A percentile compares a stretch with the other conserved stretches of the same genome.
Conservation (phyloP, 1,284 basidiomycete genomes). For the Puccinia novopanici region DNA sequence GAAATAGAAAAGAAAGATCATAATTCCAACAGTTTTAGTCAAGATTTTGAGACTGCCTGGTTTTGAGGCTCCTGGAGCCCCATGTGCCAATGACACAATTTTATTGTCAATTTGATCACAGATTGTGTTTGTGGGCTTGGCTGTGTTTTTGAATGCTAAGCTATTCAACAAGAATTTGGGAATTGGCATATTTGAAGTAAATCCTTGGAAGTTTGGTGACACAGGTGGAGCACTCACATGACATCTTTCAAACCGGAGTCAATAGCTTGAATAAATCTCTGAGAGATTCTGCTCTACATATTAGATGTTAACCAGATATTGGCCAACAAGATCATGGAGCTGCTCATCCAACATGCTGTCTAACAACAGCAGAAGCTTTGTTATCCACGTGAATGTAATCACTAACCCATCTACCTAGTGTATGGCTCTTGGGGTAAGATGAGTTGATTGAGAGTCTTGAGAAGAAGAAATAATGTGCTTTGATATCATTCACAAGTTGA, state of each 20-base stretch:
- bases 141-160: slow-evolving; percentile 65
- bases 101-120: slow-evolving; percentile 93
- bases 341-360: slow-evolving; percentile 81
- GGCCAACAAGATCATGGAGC: slow-evolving; percentile 93
- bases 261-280: slow-evolving; percentile 75
- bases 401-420: slow-evolving; percentile 10
- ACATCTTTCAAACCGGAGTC: slow-evolving; percentile 79
- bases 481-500: slow-evolving; percentile 84
- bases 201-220: slow-evolving; percentile 61
- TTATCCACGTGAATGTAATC: slow-evolving; percentile 11
- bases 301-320: slow-evolving; percentile 81
- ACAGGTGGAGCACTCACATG: slow-evolving; percentile 67
- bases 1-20: too few species aligned
- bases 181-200: background rate
- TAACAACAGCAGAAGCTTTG: background rate
- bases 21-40: slow-evolving; percentile 59
- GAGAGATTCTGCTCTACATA: slow-evolving; percentile 88
- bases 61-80: slow-evolving; percentile 31
- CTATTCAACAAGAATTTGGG: background rate
- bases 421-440: slow-evolving; percentile 28
- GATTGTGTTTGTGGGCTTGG: slow-evolving; percentile 73
- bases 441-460: slow-evolving; percentile 61
- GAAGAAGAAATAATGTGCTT: slow-evolving; percentile 76
- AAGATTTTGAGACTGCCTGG: slow-evolving; percentile 62
- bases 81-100: slow-evolving; percentile 60